These are phyloP conservation scores for Boletus tomentosulus DNA, from an alignment of 768 basidiomycete genomes.

Conservation along the genomic window DNA sequence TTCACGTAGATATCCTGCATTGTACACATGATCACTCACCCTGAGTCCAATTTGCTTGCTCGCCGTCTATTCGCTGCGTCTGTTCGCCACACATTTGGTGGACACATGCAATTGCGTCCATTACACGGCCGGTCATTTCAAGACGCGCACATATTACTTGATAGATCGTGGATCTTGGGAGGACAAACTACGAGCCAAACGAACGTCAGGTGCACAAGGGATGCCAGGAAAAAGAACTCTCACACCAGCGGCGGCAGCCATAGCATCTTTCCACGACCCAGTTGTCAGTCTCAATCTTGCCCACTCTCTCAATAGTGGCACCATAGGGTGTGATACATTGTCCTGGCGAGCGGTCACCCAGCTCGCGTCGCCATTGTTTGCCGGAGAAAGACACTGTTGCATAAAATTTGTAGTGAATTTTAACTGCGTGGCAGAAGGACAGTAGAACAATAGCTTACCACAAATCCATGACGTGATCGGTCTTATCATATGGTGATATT, in stretches of 20 bases:
- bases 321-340: not conserved
- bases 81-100: not conserved
- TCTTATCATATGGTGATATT: not conserved
- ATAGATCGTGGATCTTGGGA: not conserved
- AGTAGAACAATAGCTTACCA: not conserved
- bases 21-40: not conserved
- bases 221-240: not conserved
- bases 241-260: not conserved
- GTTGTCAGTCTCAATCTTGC: not conserved
- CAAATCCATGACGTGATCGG: not conserved
- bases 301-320: not conserved
- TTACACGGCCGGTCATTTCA: not conserved
- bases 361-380: not conserved
- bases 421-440: not conserved
- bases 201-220: not conserved
- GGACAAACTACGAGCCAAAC: not conserved
- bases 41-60: not conserved
- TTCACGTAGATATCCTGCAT: not conserved
- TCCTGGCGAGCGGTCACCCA: not conserved
- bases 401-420: not conserved
- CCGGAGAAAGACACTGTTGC: not conserved
- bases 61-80: not conserved
- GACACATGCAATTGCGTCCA: not conserved
- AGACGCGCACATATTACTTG: not conserved
- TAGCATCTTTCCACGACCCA: conserved; percentile 4